phyloP scores from a whole-genome alignment of 1,139 yeast genomes.

The Yamadazyma trypodendri region DNA sequence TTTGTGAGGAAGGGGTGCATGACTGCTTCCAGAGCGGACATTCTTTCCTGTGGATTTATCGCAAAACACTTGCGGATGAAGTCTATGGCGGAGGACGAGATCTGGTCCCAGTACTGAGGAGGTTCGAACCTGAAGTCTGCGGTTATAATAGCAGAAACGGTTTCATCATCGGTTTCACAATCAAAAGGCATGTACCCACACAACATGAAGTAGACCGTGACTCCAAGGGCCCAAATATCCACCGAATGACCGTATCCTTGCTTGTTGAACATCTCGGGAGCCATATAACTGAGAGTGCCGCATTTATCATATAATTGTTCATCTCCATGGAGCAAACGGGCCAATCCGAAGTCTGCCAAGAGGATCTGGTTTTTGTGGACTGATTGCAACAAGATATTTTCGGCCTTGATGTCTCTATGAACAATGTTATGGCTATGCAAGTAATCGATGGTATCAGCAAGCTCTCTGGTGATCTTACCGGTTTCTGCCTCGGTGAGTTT shows the following conservation, averaged over 20 bases:
- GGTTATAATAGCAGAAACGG: slow-evolving; percentile 56
- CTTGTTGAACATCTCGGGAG: slow-evolving; percentile 60
- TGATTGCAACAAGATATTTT: slow-evolving; percentile 34
- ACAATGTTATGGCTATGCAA: slow-evolving; percentile 34
- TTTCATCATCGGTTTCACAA: slow-evolving; percentile 70
- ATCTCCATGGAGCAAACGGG: slow-evolving; percentile 32
- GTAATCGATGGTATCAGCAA: slow-evolving; percentile 30
- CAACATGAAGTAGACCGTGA: slow-evolving; percentile 65
- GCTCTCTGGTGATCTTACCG: slow-evolving; percentile 32
- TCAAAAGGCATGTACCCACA: slow-evolving; percentile 82
- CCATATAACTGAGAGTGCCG: slow-evolving; percentile 77
- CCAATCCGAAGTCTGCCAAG: slow-evolving; percentile 73
- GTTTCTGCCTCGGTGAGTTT: slow-evolving; percentile 48
- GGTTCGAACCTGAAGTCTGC: slow-evolving; percentile 65
- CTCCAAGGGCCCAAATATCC: slow-evolving; percentile 81
- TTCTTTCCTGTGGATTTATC: slow-evolving; percentile 45
- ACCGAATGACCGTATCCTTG: slow-evolving; percentile 60
- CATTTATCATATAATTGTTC: slow-evolving; percentile 31
- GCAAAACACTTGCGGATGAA: slow-evolving; percentile 58
- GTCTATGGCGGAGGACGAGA: slow-evolving; percentile 55
- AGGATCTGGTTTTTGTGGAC: slow-evolving; percentile 42
- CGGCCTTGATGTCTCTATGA: slow-evolving; percentile 46
- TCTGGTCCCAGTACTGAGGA: slow-evolving; percentile 55
- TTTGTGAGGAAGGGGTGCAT: slow-evolving; percentile 34
- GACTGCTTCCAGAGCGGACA: slow-evolving; percentile 46